A percentile compares a stretch with the other conserved stretches of the same genome.
phyloP scores from a whole-genome alignment of 192 early-diverging fungal species.

The Helicostylum pulchrum region DNA sequence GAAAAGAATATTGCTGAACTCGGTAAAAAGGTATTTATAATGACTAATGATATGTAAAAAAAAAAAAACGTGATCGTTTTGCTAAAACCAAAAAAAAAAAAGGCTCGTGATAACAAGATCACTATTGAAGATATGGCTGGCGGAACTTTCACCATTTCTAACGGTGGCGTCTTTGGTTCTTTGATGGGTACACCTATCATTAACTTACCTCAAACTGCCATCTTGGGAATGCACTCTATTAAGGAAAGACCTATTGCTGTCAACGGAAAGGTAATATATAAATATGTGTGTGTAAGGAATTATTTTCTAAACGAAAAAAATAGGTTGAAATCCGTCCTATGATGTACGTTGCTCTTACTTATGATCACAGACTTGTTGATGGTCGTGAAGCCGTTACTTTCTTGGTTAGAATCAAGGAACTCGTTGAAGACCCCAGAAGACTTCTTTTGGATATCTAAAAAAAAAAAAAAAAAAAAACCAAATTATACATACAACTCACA shows the following conservation, averaged over 20 bases:
- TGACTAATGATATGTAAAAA: neutral
- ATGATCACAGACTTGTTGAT: slow-evolving; percentile 98
- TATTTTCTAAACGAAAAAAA: neutral
- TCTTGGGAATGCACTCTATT: slow-evolving; percentile 97
- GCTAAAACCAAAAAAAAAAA: neutral
- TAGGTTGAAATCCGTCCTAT: slow-evolving; percentile 77
- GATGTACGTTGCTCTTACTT: slow-evolving; percentile 99
- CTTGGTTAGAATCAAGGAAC: slow-evolving; percentile 96
- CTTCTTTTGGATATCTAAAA: slow-evolving; percentile 86
- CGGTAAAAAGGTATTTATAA: slow-evolving; percentile 63
- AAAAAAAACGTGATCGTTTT: neutral
- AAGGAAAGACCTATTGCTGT: slow-evolving; percentile 96
- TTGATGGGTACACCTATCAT: slow-evolving; percentile 98
- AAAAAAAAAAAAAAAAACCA: slow-evolving; percentile 27
- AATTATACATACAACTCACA: too few relatives aligned
- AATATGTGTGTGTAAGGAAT: neutral
- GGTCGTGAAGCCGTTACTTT: slow-evolving; percentile 99
- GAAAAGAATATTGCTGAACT: slow-evolving; percentile 90
- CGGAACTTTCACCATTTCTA: slow-evolving; percentile 98
- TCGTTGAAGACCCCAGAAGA: slow-evolving; percentile 92
- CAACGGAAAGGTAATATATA: slow-evolving; percentile 59
- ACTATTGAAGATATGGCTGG: slow-evolving; percentile 97
- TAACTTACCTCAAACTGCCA: slow-evolving; percentile 95
- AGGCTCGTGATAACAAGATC: slow-evolving; percentile 94
- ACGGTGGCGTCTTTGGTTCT: slow-evolving; percentile 98